These are phyloP conservation scores for Amylostereum areolatum DNA, from an alignment of 1,284 basidiomycete species.

Conservation along the genomic window DNA sequence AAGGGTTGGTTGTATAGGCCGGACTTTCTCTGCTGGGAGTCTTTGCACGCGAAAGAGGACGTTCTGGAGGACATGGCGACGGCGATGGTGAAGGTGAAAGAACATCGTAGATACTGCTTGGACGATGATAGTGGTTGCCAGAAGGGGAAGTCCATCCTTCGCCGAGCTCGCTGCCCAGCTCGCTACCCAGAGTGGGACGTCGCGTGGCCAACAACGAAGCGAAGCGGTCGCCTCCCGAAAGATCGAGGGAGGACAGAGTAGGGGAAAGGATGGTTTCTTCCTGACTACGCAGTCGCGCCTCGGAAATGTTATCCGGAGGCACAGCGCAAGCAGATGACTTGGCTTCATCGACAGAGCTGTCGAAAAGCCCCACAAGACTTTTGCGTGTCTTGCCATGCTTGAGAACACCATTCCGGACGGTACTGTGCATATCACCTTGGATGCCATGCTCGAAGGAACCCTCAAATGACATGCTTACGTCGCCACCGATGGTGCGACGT, in stretches of 20 bases:
- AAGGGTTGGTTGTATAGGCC: conserved; percentile 3
- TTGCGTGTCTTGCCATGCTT: conserved; percentile 34
- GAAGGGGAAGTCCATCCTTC: conserved; percentile 35
- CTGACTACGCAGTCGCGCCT: conserved; percentile 1
- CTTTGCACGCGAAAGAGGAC: conserved; percentile 4
- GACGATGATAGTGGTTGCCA: conserved; percentile 38
- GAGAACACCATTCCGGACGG: conserved; percentile 15
- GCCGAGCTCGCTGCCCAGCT: conserved; percentile 40
- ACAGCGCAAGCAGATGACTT: no score
- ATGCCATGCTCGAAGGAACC: conserved; percentile 22
- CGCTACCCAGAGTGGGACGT: conserved; percentile 47
- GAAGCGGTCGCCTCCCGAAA: conserved; percentile 8
- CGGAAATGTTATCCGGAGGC: not conserved
- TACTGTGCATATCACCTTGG: conserved; percentile 29
- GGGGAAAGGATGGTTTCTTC: conserved; percentile 11
- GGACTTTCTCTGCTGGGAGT: conserved; percentile 2
- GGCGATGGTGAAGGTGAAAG: conserved; percentile 2
- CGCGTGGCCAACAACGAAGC: not conserved
- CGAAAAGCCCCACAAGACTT: conserved; percentile 62
- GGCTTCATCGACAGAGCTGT: conserved; percentile 16
- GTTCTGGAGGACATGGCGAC: conserved; percentile 1
- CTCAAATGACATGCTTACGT: conserved; percentile 17
- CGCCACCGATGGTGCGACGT: conserved; percentile 30
- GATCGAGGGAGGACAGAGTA: conserved; percentile 14
- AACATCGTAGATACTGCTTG: conserved; percentile 43